Base-by-base conservation (phyloP, 805 yeast genomes). In the Barnettozyma sp. region DNA sequence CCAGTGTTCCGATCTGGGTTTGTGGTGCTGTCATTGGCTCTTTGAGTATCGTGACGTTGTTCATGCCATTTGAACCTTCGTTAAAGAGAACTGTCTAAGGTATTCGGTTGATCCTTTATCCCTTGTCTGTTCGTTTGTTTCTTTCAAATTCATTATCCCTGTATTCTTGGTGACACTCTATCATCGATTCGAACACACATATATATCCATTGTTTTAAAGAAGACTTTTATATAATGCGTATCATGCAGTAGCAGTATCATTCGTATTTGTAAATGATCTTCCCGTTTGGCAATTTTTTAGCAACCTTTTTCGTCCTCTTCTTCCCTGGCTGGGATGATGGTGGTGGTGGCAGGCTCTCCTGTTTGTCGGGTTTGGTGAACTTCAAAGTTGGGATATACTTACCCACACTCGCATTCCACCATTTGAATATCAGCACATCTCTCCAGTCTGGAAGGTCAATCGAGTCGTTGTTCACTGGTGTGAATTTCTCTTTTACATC, bases 1-100 rank as follows among this genome's bases (percentile, higher is more conserved):
- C 76, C 3, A 49, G 76, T 2, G 74, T 76, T 13, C 82, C 82
- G 5, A 72, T 76, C 33, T 76, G 71, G 67, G 77, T 75, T 13
- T 66, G 76, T 48, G 80, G 79, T 28, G 76, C 73, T 2, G 50
- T 72, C 30, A 71, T 75, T 44, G 65, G 76, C 14, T 47, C 53
- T 17, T 54, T 75, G n/a, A 66, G 71, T 4, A 48, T 74, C 12
- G 55, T 73, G 17, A 56, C 73, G 6, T 44, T 58, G 2, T 43
- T 67, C 13, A 56, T 71, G 47, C 79, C 79, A 2, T 71, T 65
- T 15, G 66, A 29, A 13, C 24, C 32, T 22, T 9, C 9, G 9
- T 22, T 9, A 12, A 22, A 22, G 24, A 22, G 11, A 12, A 22
- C 24, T n/a, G n/a, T n/a, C n/a, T n/a, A n/a, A n/a, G n/a, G n/a